phyloP scores from a whole-genome alignment of 2,329 filamentous ascomycete genomes.

The Trichoderma lentiforme region DNA sequence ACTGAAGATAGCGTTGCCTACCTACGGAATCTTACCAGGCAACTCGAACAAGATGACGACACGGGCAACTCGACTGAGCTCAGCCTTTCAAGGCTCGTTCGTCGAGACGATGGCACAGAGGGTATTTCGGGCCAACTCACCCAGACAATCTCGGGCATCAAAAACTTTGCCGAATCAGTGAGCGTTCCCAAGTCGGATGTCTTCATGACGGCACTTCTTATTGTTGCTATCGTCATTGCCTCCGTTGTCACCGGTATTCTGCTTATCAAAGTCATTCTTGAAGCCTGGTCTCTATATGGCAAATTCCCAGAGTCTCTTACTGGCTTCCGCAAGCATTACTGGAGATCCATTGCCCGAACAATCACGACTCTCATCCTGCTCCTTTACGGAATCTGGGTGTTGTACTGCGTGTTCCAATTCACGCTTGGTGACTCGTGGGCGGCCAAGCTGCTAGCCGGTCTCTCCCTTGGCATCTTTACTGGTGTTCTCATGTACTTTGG shows the following conservation, averaged over 20 bases:
- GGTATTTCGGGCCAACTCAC: slow-evolving; percentile 30
- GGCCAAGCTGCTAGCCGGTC: slow-evolving; percentile 75
- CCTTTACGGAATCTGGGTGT: slow-evolving; percentile 89
- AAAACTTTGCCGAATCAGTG: slow-evolving; percentile 79
- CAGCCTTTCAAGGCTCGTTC: slow-evolving; percentile 46
- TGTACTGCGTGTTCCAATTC: slow-evolving; percentile 97
- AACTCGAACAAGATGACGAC: slow-evolving; percentile 56
- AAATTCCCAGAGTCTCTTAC: slow-evolving; percentile 75
- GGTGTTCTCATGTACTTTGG: slow-evolving; percentile 77
- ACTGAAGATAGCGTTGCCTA: slow-evolving; percentile 73
- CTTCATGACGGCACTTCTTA: slow-evolving; percentile 90
- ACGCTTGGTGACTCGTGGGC: slow-evolving; percentile 92
- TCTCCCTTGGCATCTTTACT: slow-evolving; percentile 80
- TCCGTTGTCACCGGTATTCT: slow-evolving; percentile 82
- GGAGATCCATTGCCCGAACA: slow-evolving; percentile 84
- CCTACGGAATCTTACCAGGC: slow-evolving; percentile 71
- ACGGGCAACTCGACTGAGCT: slow-evolving; percentile 36
- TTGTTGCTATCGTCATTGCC: slow-evolving; percentile 84
- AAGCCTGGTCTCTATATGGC: slow-evolving; percentile 86
- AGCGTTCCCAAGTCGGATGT: slow-evolving; percentile 84
- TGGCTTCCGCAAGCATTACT: slow-evolving; percentile 93
- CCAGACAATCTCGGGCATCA: slow-evolving; percentile 66
- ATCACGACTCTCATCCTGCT: slow-evolving; percentile 88
- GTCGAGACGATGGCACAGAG: slow-evolving; percentile 49
- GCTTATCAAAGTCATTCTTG: slow-evolving; percentile 85